Evolutionary conservation across 164 flowering plant species (phyloP).

Genomic region (Nelumbo lutea): DNA sequence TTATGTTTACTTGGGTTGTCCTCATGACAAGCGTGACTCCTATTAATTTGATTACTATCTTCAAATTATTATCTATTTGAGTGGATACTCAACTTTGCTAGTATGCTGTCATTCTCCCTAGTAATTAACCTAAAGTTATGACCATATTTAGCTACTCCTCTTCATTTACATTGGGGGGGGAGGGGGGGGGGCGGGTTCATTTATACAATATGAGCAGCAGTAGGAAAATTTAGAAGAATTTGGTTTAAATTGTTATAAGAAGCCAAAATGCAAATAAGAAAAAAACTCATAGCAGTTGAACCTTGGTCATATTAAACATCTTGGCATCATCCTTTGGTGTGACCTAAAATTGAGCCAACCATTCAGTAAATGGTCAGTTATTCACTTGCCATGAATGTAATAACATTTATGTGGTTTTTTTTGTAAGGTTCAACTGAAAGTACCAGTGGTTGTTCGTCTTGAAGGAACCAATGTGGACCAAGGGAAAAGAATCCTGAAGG

Average conservation of each 20-base stretch:
- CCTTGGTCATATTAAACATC: neutral
- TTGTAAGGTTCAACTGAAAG: constrained; percentile 74
- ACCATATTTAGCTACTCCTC: too few species aligned
- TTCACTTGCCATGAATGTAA: neutral
- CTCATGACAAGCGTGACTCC: neutral
- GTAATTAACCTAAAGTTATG: too few species aligned
- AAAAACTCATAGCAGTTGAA: neutral
- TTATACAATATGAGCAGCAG: neutral
- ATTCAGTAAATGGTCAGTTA: neutral
- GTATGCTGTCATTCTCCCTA: neutral
- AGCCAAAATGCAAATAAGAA: neutral
- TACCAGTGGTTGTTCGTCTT: constrained; percentile 91
- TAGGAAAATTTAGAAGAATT: neutral
- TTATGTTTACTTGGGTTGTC: neutral
- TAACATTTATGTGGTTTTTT: constrained; percentile 1
- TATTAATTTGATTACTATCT: neutral
- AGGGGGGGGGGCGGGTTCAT: too few species aligned
- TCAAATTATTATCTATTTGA: neutral
- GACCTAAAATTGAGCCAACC: neutral
- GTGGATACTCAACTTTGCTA: neutral
- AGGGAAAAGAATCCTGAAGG: constrained; percentile 96
- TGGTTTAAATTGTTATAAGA: neutral
- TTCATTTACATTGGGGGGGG: too few species aligned
- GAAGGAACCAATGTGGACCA: constrained; percentile 99
- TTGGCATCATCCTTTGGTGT: too few species aligned